Conservation (phyloP, 176 grass and related monocot genomes). For the Phoenix roebelenii region DNA sequence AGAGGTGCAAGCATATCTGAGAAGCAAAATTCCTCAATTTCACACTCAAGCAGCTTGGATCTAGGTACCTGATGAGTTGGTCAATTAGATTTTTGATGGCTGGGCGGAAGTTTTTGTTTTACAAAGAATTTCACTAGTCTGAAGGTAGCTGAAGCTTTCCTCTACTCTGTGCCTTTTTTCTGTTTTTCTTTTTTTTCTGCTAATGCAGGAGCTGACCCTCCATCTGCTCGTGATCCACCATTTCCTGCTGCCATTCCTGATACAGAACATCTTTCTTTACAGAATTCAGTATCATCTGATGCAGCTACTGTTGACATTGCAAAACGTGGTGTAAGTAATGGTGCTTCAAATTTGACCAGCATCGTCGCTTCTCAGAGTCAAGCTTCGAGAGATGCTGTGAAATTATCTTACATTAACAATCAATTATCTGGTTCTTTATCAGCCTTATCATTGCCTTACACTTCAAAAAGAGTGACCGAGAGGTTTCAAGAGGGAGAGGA, state of each 20-base stretch:
- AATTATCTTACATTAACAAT: slow-evolving; percentile 57
- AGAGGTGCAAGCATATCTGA: slow-evolving; percentile 66
- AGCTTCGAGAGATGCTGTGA: slow-evolving; percentile 51
- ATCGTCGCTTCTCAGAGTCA: slow-evolving; percentile 39
- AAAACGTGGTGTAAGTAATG: slow-evolving; percentile 52
- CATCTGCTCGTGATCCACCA: slow-evolving; percentile 77
- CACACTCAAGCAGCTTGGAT: slow-evolving; percentile 73
- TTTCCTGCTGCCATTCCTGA: slow-evolving; percentile 43
- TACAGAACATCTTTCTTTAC: slow-evolving; percentile 52
- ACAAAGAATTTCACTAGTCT: too few relatives aligned
- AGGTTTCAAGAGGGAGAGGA: slow-evolving; percentile 49
- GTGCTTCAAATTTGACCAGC: slow-evolving; percentile 48
- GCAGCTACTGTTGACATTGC: slow-evolving; percentile 46
- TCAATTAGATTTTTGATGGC: too few relatives aligned
- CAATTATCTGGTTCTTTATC: slow-evolving; percentile 50
- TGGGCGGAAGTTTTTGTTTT: too few relatives aligned
- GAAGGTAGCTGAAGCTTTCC: too few relatives aligned
- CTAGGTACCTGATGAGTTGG: slow-evolving; percentile 60
- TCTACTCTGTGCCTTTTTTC: too few relatives aligned
- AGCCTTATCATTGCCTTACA: slow-evolving; percentile 50
- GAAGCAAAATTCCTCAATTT: slow-evolving; percentile 63
- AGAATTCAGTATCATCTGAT: slow-evolving; percentile 52
- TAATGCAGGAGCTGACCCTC: slow-evolving; percentile 90
- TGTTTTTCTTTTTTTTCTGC: slow-evolving; percentile 35
- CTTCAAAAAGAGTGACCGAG: slow-evolving; percentile 58